Conservation (phyloP, 352 stramenopile species). For the Globisporangium nagaii region DNA sequence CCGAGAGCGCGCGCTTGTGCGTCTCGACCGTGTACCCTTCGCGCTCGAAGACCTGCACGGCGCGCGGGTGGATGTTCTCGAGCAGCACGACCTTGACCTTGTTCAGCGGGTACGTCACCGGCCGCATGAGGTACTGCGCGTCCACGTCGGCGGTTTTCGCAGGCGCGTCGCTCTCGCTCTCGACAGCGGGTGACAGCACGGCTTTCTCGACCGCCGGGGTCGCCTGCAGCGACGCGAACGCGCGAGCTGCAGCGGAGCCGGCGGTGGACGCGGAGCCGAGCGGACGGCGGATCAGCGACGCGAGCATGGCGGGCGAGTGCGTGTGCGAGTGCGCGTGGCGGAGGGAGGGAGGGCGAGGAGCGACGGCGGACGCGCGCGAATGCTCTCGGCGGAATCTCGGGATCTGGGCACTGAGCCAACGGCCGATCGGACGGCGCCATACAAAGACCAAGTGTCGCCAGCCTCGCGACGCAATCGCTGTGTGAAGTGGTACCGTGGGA, state of each 20-base stretch:
- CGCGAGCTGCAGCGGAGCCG: slow-evolving; percentile 3
- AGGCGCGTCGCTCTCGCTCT: slow-evolving; percentile 7
- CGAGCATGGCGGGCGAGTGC: slow-evolving; percentile 26
- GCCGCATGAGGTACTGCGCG: slow-evolving; percentile 46
- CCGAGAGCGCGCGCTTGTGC: slow-evolving; percentile 69
- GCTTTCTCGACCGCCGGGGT: slow-evolving; percentile 9
- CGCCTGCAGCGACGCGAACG: slow-evolving; percentile 35
- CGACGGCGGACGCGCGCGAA: not conserved
- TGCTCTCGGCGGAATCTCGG: slow-evolving; percentile 1
- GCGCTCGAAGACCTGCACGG: slow-evolving; percentile 68
- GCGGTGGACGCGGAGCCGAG: slow-evolving; percentile 8
- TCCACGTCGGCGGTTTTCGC: slow-evolving; percentile 1
- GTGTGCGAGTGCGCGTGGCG: not conserved
- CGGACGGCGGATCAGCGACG: slow-evolving; percentile 24
- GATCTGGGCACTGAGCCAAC: no score
- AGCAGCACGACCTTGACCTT: slow-evolving; percentile 83
- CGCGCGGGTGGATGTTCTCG: slow-evolving; percentile 80
- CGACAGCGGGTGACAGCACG: slow-evolving; percentile 3
- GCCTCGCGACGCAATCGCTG: no score
- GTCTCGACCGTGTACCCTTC: slow-evolving; percentile 76
- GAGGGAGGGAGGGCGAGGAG: not conserved
- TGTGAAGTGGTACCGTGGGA: no score
- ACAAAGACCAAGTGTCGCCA: no score
- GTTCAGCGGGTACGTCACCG: slow-evolving; percentile 69
- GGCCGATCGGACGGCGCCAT: no score